Percentiles rank a stretch among this genome's conserved stretches.
These are phyloP conservation scores for Aspergillus sergii DNA, from an alignment of 2,329 filamentous ascomycete species.

Conservation along the genomic window DNA sequence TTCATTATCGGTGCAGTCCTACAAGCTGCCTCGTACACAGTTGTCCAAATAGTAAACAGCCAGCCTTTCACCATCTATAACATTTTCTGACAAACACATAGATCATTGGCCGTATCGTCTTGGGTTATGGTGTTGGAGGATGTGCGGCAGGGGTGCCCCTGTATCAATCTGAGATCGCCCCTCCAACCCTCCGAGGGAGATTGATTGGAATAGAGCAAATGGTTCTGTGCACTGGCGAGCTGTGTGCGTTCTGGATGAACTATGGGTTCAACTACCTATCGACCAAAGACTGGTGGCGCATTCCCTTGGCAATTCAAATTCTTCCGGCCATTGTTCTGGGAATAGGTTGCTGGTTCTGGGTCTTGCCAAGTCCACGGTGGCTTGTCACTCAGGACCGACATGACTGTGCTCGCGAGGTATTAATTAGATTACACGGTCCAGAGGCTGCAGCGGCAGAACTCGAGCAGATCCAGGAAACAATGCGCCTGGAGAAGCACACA, in stretches of 20 bases:
- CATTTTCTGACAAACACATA: conserved; percentile 1
- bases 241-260: conserved; percentile 23
- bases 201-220: conserved; percentile 18
- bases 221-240: conserved; percentile 21
- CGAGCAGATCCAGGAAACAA: conserved; percentile 18
- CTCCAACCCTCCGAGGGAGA: conserved; percentile 20
- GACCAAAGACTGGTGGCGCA: conserved; percentile 23
- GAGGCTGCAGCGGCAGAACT: conserved; percentile 21
- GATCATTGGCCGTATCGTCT: conserved; percentile 21
- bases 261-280: conserved; percentile 20
- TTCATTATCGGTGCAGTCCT: conserved; percentile 22
- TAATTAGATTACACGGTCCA: conserved; percentile 21
- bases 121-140: conserved; percentile 17
- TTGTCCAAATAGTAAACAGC: conserved; percentile 23
- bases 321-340: conserved; percentile 20
- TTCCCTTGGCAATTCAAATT: conserved; percentile 22
- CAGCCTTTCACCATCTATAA: background rate
- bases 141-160: conserved; percentile 22
- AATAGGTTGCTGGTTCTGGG: conserved; percentile 11
- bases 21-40: conserved; percentile 21
- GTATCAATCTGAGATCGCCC: conserved; percentile 24
- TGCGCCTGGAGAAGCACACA: conserved; percentile 6
- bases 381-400: conserved; percentile 22
- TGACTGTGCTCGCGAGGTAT: conserved; percentile 22
- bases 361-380: conserved; percentile 25